Percentiles rank a stretch among this genome's conserved stretches.
These are phyloP conservation scores for Hymenoscyphus infarciens DNA, from an alignment of 2,329 filamentous ascomycete genomes.

Conservation along the genomic window DNA sequence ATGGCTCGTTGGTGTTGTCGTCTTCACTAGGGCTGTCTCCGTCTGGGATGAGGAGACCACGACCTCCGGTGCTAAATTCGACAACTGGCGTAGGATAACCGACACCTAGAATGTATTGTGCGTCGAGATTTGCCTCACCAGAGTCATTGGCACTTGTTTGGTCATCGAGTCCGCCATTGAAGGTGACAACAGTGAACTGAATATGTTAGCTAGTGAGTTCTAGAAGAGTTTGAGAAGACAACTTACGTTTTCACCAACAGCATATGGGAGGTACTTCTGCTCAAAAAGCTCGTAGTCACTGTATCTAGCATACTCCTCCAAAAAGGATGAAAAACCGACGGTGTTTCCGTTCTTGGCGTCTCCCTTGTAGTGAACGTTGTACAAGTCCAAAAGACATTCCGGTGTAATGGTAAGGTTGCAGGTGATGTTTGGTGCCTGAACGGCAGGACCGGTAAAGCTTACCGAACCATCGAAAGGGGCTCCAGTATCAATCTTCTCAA, in stretches of 20 bases:
- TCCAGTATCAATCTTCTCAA: constrained; percentile 16
- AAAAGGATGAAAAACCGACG: constrained; percentile 21
- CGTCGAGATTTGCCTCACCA: constrained; percentile 54
- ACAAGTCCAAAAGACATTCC: constrained; percentile 32
- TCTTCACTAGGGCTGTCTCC: constrained; percentile 36
- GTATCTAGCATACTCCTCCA: constrained; percentile 22
- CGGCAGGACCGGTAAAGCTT: constrained; percentile 12
- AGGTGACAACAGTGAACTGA: constrained; percentile 36
- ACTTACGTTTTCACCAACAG: constrained; percentile 36
- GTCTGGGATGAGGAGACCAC: constrained; percentile 49
- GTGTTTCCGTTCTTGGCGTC: constrained; percentile 20
- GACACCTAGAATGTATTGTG: constrained; percentile 49
- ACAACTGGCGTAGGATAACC: constrained; percentile 43
- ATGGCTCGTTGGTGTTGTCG: constrained; percentile 61
- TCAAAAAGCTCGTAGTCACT: constrained; percentile 43
- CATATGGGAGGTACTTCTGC: constrained; percentile 42
- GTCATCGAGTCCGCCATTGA: constrained; percentile 19
- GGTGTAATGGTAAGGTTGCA: constrained; percentile 35
- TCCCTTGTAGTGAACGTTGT: constrained; percentile 28
- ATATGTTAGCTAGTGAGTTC: constrained; percentile 2
- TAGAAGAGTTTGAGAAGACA: background rate
- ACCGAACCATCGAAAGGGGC: constrained; percentile 10
- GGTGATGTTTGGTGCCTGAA: constrained; percentile 16
- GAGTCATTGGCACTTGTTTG: constrained; percentile 38
- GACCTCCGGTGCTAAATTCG: constrained; percentile 45